These are phyloP conservation scores for Simplicillium aogashimaense DNA, from an alignment of 2,329 filamentous ascomycete species.

Conservation along the genomic window DNA sequence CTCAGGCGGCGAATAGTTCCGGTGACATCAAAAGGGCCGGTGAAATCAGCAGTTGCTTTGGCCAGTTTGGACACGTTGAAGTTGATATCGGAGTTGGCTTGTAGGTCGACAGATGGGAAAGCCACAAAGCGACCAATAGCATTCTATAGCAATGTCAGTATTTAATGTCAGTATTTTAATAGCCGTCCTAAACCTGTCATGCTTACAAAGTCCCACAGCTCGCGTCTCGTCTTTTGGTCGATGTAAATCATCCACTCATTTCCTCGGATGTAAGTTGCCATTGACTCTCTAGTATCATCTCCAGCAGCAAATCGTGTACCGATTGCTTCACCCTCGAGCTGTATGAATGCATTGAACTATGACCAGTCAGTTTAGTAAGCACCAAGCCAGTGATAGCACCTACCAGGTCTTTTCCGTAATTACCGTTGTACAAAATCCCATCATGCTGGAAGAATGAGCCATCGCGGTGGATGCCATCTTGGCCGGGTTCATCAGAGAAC, in stretches of 20 bases:
- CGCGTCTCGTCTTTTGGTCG: slow-evolving; percentile 6
- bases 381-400: background rate
- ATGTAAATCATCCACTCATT: slow-evolving; percentile 14
- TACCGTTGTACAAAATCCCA: slow-evolving; percentile 14
- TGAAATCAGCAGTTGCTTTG: slow-evolving; percentile 10
- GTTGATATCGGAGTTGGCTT: slow-evolving; percentile 14
- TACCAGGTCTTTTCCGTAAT: slow-evolving; percentile 15
- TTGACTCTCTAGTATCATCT: slow-evolving; percentile 8
- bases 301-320: slow-evolving; percentile 12
- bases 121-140: slow-evolving; percentile 13
- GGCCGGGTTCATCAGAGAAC: slow-evolving; percentile 8
- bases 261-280: slow-evolving; percentile 10
- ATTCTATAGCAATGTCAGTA: slow-evolving; percentile 9
- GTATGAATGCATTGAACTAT: slow-evolving; percentile 14
- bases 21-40: slow-evolving; percentile 7
- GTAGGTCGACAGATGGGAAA: slow-evolving; percentile 11
- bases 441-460: slow-evolving; percentile 14
- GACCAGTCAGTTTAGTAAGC: background rate
- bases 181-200: background rate
- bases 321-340: slow-evolving; percentile 10
- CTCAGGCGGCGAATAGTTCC: slow-evolving; percentile 8
- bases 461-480: slow-evolving; percentile 14
- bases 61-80: slow-evolving; percentile 13
- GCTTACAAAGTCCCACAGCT: slow-evolving; percentile 14
- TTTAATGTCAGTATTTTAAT: background rate